Evolutionary conservation across 2,329 filamentous ascomycete genomes (phyloP), one percentile per base, ranked within the genome.

Genomic region (Cytospora mali): DNA sequence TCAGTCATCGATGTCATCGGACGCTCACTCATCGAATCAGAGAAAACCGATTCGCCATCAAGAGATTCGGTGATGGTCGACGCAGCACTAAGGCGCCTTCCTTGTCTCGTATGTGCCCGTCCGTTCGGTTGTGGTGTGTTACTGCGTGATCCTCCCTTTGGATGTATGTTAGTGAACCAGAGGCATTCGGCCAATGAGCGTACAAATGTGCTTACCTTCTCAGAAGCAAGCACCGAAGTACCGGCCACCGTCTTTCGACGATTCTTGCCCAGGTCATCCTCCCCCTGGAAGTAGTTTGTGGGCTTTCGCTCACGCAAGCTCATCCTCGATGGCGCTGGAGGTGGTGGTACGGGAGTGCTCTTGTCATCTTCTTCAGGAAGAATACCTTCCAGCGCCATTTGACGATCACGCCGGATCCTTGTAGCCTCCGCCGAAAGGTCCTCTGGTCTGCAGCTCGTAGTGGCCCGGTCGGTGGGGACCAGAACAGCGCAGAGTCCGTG

Each of bases 401-500:
- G 86, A 6, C 86, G 84, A 67, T 94, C 91, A 69, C 84, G 80
- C 69, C 89, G 78, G 66, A 81, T 77, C 68, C 87, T 76, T 59
- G 84, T 85, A 25, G 87, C 86, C 71, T 91, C 88, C 0, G 84
- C 84, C 64, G 89, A 89, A 7, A 98, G 81, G 52, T 97, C 93
- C 68, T 96, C 91, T 10, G 88, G 83, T 33, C 81, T 89, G 75
- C 84, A 92, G 75, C 93, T 97, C 58, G 82, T 82, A 0, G 90
- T 93, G 68, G 92, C 86, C 4, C 93, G 85, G 67, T 89, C 83
- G 0, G 80, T 81, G 0, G 94, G 95, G 62, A 97, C 90, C 25
- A 98, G 83, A 5, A 96, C 75, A 72, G 91, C 93, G 70, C 88
- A 91, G 14, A 98, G 78, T 72, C 96, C 93, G 69, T 92, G 85